Conservation (phyloP, 2,329 filamentous ascomycete species). For the Cryphonectria carpinicola region DNA sequence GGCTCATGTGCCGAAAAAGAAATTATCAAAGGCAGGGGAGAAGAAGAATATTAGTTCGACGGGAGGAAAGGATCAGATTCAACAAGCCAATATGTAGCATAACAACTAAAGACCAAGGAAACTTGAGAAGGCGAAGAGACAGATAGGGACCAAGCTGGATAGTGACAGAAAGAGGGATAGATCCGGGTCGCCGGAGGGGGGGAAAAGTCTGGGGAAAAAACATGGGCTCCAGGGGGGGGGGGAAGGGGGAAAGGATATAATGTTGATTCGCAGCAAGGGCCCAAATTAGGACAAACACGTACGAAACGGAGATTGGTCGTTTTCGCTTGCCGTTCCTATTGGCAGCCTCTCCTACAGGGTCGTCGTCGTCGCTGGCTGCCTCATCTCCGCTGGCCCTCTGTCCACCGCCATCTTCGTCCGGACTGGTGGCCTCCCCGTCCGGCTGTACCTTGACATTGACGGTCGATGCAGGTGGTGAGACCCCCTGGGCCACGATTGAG, state of each 20-base stretch:
- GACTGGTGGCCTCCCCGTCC: slow-evolving; percentile 17
- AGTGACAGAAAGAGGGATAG: slow-evolving; percentile 15
- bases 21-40: slow-evolving; percentile 10
- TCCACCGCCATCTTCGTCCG: slow-evolving; percentile 21
- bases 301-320: slow-evolving; percentile 65
- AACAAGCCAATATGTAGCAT: slow-evolving; percentile 17
- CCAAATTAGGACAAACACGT: slow-evolving; percentile 37
- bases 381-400: slow-evolving; percentile 37
- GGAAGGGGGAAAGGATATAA: slow-evolving; percentile 29
- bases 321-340: slow-evolving; percentile 59
- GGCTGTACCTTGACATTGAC: slow-evolving; percentile 24
- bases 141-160: slow-evolving; percentile 13
- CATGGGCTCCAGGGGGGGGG: slow-evolving; percentile 15
- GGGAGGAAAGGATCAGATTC: slow-evolving; percentile 17
- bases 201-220: background rate
- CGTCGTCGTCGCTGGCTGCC: slow-evolving; percentile 51
- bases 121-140: slow-evolving; percentile 1
- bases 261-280: slow-evolving; percentile 11
- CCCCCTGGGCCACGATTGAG: slow-evolving; percentile 11
- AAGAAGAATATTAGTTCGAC: background rate
- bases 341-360: slow-evolving; percentile 47
- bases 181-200: slow-evolving; percentile 1
- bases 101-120: slow-evolving; percentile 8
- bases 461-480: slow-evolving; percentile 22
- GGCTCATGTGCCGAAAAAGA: slow-evolving; percentile 1